phyloP scores from a whole-genome alignment of 2,329 filamentous ascomycete genomes.

The Pyrenophora tritici-repentis region DNA sequence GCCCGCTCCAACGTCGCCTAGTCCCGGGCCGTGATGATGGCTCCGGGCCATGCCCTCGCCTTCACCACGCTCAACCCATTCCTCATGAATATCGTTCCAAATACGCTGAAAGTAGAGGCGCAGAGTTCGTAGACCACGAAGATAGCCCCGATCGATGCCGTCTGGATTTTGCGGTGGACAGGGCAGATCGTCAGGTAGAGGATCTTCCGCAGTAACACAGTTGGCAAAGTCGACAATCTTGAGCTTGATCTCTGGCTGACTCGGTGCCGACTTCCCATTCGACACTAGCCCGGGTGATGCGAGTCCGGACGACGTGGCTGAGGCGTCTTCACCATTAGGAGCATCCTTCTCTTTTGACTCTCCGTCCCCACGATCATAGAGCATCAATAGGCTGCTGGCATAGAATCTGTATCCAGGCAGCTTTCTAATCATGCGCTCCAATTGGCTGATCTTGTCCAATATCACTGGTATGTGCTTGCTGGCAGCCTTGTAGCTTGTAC shows the following conservation, averaged over 20 bases:
- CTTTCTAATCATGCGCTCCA: constrained; percentile 81
- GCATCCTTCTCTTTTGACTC: constrained; percentile 51
- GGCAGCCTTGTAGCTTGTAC: constrained; percentile 78
- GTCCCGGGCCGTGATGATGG: constrained; percentile 39
- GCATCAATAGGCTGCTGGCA: constrained; percentile 89
- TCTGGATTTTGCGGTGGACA: constrained; percentile 83
- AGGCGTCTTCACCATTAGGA: constrained; percentile 24
- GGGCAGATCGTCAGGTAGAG: constrained; percentile 58
- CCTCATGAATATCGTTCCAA: constrained; percentile 70
- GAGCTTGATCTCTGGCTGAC: constrained; percentile 71
- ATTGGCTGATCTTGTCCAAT: constrained; percentile 77
- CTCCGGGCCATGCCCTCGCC: constrained; percentile 47
- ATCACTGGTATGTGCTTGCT: constrained; percentile 86
- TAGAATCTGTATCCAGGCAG: constrained; percentile 92
- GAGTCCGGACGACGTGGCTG: constrained; percentile 32
- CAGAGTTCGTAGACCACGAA: constrained; percentile 80
- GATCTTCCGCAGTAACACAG: constrained; percentile 86
- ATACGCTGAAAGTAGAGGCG: constrained; percentile 86
- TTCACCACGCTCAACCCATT: constrained; percentile 52
- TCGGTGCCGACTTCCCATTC: constrained; percentile 16
- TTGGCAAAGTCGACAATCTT: constrained; percentile 99
- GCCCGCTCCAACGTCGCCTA: constrained; percentile 36
- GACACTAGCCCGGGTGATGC: constrained; percentile 24
- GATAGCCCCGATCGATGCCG: constrained; percentile 84
- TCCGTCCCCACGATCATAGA: constrained; percentile 84